phyloP scores from a whole-genome alignment of 2,329 filamentous ascomycete genomes.

The Fusarium liriodendri region DNA sequence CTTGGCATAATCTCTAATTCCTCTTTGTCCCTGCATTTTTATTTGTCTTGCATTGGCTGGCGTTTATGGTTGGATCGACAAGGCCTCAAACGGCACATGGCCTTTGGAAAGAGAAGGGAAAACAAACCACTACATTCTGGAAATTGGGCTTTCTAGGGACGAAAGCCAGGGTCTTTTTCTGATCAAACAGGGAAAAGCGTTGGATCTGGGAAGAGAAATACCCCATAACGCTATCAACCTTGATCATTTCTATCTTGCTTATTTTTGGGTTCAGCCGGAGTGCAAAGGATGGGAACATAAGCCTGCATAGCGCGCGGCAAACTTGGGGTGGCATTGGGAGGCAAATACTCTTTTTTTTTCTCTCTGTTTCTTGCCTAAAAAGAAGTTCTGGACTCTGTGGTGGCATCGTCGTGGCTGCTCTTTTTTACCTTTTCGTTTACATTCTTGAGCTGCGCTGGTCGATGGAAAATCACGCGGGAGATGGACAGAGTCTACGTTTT shows the following conservation, averaged over 20 bases:
- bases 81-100: constrained; percentile 7
- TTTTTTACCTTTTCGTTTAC: constrained; percentile 30
- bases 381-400: neutral
- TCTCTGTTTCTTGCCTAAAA: neutral
- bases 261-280: constrained; percentile 12
- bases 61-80: constrained; percentile 18
- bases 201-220: neutral
- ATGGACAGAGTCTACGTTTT: constrained; percentile 8
- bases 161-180: neutral
- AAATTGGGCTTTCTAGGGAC: neutral
- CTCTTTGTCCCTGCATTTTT: constrained; percentile 7
- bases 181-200: constrained; percentile 17
- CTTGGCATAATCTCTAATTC: constrained; percentile 35
- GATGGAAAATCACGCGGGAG: constrained; percentile 5
- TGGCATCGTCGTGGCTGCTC: constrained; percentile 17
- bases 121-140: constrained; percentile 9
- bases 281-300: neutral
- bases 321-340: neutral
- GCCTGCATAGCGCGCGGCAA: constrained; percentile 20
- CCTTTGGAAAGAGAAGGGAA: constrained; percentile 13
- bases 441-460: constrained; percentile 33
- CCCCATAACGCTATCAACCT: constrained; percentile 24
- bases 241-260: constrained; percentile 8
- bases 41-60: constrained; percentile 34
- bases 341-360: neutral